Percentiles rank a stretch among this genome's conserved stretches.
Conservation (phyloP, 768 basidiomycete species). For the Lactifluus rugatus region DNA sequence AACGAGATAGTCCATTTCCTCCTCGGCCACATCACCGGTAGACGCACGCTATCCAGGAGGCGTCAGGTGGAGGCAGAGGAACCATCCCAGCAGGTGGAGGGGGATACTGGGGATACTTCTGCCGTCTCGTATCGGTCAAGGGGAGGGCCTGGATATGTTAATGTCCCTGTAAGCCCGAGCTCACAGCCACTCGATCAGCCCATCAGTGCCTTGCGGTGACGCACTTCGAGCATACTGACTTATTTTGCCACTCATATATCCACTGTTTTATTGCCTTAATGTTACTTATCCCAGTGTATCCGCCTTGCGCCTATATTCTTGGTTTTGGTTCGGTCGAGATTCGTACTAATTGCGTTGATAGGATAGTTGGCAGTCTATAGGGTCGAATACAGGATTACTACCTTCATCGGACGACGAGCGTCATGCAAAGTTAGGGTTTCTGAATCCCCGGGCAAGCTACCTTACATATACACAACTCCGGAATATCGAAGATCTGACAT, state of each 20-base stretch:
- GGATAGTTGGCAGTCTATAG: too few relatives aligned
- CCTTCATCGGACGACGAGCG: too few relatives aligned
- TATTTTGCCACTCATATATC: too few relatives aligned
- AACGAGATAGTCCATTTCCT: constrained; percentile 9
- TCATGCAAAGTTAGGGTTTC: too few relatives aligned
- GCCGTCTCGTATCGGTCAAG: background rate
- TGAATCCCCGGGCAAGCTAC: too few relatives aligned
- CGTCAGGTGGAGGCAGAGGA: background rate
- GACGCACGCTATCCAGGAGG: background rate
- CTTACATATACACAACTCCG: too few relatives aligned
- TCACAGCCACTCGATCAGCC: background rate
- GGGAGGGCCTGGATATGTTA: background rate
- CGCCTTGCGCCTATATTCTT: background rate
- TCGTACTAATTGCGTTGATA: background rate
- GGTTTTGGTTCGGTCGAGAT: background rate
- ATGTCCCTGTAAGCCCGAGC: background rate
- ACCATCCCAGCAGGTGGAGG: too few relatives aligned
- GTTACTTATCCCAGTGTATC: background rate
- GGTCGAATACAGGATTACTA: background rate
- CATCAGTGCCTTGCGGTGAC: background rate
- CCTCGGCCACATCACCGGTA: background rate
- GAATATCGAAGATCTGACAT: background rate
- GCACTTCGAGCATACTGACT: background rate
- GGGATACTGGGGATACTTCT: too few relatives aligned
- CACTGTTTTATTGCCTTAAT: too few relatives aligned